phyloP scores from a whole-genome alignment of 2,329 filamentous ascomycete genomes.

The Stemphylium vesicarium region DNA sequence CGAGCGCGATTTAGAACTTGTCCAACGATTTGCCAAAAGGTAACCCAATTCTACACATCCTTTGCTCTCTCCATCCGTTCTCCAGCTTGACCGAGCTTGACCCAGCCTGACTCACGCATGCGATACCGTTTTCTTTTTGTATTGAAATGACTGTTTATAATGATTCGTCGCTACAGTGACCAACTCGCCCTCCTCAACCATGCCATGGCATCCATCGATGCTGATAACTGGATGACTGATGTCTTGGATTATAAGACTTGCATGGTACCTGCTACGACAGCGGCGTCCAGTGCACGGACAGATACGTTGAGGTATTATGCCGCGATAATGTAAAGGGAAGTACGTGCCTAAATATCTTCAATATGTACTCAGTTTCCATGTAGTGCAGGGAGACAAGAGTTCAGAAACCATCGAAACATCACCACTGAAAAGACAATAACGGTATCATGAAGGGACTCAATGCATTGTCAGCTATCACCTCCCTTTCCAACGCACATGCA shows the following conservation, averaged over 20 bases:
- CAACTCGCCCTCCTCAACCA: conserved; percentile 25
- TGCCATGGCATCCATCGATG: conserved; percentile 23
- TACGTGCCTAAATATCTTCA: no score
- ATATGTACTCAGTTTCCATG: no score
- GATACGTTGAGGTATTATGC: background rate
- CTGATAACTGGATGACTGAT: conserved; percentile 27
- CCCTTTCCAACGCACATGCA: no score
- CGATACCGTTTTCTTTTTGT: background rate
- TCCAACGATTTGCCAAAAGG: conserved; percentile 25
- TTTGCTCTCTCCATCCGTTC: background rate
- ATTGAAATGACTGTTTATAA: background rate
- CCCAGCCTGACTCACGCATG: background rate
- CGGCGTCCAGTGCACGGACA: background rate
- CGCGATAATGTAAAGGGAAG: background rate
- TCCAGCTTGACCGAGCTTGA: background rate
- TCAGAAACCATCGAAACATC: no score
- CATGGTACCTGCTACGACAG: conserved; percentile 7
- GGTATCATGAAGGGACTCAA: no score
- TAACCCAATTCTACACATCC: background rate
- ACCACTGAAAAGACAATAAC: no score
- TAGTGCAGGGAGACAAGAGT: no score
- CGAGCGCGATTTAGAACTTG: conserved; percentile 48
- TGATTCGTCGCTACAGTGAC: conserved; percentile 19
- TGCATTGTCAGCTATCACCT: no score
- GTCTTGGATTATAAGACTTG: conserved; percentile 23